Base-by-base conservation (phyloP, 192 early-diverging fungal species). In the Diversispora eburnea region DNA sequence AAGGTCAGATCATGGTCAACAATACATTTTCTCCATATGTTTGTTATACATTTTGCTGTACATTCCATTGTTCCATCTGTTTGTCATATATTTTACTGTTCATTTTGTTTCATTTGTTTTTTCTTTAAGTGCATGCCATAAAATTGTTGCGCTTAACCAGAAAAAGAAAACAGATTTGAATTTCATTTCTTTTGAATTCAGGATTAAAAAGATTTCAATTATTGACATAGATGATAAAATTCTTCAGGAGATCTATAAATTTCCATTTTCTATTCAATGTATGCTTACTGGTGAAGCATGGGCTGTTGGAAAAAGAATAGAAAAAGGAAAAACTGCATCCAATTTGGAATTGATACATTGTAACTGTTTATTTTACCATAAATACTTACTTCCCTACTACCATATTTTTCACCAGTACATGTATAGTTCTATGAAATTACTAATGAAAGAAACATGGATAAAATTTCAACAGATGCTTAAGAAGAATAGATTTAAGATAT, bases 401-500 rank as follows among this genome's bases (percentile, higher is more conserved):
- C 49, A 68, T 52, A 68, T 68, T 22, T 68, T 68, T 55, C 43
- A 66, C 17, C 42, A 66, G 10, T n/a, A 66, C 20, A 66, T 66
- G 10, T 66, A 66, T 48, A 6, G 43, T 10, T 19, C 39, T 41
- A 68, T 25, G 4, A 68, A 54, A 15, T 15, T 52, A 15, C 59
- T 75, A 39, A 75, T 17, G 3, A 25, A 6, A n/a, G 54, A 67
- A 5, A 55, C 19, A 41, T 75, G 74, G 42, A 57, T 19, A 54
- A 68, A 3, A 43, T 75, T 75, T 68, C 64, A 67, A 42, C 5
- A 46, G n/a, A 68, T 75, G 56, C 58, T 68, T 48, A 42, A 75
- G 59, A 66, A 75, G 47, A 60, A 13, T 75, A 56, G 66, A n/a
- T 47, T 75, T 67, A 17, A 58, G 45, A 59, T 75, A 25, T 75